phyloP scores from a whole-genome alignment of 306 rosid genomes.

The Urtica urens region DNA sequence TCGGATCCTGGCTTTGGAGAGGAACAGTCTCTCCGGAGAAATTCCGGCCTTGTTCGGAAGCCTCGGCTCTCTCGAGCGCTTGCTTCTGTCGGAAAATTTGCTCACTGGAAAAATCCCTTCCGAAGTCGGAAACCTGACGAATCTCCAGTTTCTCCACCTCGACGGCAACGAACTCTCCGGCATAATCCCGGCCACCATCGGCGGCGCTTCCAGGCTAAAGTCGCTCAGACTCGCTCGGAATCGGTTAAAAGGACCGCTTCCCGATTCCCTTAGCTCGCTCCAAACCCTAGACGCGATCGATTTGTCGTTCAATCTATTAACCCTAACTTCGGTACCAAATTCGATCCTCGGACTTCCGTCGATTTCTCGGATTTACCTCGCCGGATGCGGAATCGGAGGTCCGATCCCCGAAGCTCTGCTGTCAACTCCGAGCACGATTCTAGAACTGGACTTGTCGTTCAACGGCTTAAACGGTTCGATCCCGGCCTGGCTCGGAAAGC shows the following conservation, averaged over 20 bases:
- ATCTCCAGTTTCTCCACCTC: conserved; percentile 39
- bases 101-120: conserved; percentile 50
- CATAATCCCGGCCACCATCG: conserved; percentile 41
- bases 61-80: conserved; percentile 37
- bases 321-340: conserved; percentile 34
- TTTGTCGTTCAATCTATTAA: conserved; percentile 48
- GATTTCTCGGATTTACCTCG: conserved; percentile 34
- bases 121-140: conserved; percentile 33
- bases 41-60: conserved; percentile 34
- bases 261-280: conserved; percentile 43
- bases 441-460: conserved; percentile 52
- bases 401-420: conserved; percentile 29
- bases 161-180: conserved; percentile 37
- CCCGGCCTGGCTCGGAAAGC: conserved; percentile 49
- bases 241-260: conserved; percentile 44
- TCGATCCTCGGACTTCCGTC: conserved; percentile 38
- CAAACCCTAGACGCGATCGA: conserved; percentile 40
- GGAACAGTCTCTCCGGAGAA: conserved; percentile 34
- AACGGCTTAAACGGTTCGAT: conserved; percentile 50
- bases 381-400: conserved; percentile 50
- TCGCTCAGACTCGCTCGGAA: conserved; percentile 31
- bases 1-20: conserved; percentile 34
- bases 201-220: conserved; percentile 40
- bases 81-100: conserved; percentile 38
- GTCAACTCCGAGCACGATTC: conserved; percentile 26